These are phyloP conservation scores for Aspergillus asperescens DNA, from an alignment of 495 filamentous ascomycete species.

Conservation along the genomic window DNA sequence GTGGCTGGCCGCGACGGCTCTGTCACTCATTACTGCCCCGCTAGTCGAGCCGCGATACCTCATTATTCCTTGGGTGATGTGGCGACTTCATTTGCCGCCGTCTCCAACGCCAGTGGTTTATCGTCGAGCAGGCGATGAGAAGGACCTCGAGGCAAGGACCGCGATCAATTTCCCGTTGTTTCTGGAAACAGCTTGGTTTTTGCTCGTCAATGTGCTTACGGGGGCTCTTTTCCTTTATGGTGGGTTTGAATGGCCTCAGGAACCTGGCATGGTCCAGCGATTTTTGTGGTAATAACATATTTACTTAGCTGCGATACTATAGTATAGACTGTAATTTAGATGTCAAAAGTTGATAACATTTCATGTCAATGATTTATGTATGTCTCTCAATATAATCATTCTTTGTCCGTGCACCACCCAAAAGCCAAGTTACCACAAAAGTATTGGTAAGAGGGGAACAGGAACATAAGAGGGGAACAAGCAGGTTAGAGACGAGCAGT, in stretches of 20 bases:
- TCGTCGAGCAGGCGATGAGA: slow-evolving; percentile 19
- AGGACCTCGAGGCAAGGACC: slow-evolving; percentile 24
- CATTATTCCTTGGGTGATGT: slow-evolving; percentile 92
- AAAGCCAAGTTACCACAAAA: no score
- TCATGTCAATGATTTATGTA: no score
- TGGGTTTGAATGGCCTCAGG: slow-evolving; percentile 76
- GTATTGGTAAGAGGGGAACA: no score
- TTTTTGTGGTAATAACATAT: slow-evolving; percentile 97
- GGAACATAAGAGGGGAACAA: no score
- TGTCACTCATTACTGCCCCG: slow-evolving; percentile 80
- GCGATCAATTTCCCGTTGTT: slow-evolving; percentile 44
- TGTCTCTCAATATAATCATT: neutral
- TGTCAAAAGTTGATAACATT: neutral
- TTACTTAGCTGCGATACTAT: no score
- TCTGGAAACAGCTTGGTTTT: slow-evolving; percentile 75
- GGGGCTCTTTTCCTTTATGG: slow-evolving; percentile 76
- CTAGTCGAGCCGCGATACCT: slow-evolving; percentile 94
- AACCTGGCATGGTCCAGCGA: slow-evolving; percentile 73
- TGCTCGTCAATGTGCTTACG: slow-evolving; percentile 64
- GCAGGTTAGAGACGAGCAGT: no score
- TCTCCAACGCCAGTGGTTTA: slow-evolving; percentile 32
- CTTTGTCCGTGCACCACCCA: no score
- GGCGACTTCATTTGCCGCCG: slow-evolving; percentile 71
- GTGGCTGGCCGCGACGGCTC: slow-evolving; percentile 64
- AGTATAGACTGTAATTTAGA: slow-evolving; percentile 10